Base-by-base conservation (phyloP, 768 basidiomycete species). In the Boletus vinaceobasis region DNA sequence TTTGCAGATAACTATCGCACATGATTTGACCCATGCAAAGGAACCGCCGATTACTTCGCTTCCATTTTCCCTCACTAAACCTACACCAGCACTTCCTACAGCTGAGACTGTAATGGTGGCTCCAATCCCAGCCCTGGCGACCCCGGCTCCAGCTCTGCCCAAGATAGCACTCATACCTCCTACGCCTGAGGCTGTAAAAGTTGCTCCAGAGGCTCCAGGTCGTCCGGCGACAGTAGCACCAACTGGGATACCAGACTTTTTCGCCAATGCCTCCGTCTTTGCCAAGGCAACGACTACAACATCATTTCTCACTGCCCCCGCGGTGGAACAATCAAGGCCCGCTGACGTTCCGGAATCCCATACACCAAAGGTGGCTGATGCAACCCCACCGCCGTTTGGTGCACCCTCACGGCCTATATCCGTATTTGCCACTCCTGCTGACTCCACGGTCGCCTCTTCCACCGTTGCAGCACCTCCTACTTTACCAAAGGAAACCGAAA, bases 21-120 rank as follows among this genome's bases (percentile, higher is more conserved):
- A 75, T 35, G 77, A 80, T 57, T 23, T 71, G 14, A 64, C 74
- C 2, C 66, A 70, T 17, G 80, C 79, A 15, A 85, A 83, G 63
- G 87, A 88, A 56, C 83, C 84, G n/a, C 86, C 87, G 0, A 82
- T 87, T 50, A 43, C 74, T 31, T 73, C 79, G 8, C 72, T 88
- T 50, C 88, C 86, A 10, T 88, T 87, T 67, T 87, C 85, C 9
- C 74, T 88, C 49, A 69, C 73, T n/a, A 77, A 74, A 60, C 58
- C 76, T 33, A 56, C 64, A 32, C 17, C 44, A 17, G 57, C 62
- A 5, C 58, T 64, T 36, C 45, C 42, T 17, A 43, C 50, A 13
- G 58, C 62, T 1, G 62, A 65, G 44, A 50, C 52, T 23, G 46
- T 56, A 13, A 59, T 59, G 49, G 42, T 59, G 9, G 31, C 63